Percentiles rank a stretch among this genome's conserved stretches.
Evolutionary conservation across 805 yeast species (phyloP).

Genomic region (Nakazawaea sp.): DNA sequence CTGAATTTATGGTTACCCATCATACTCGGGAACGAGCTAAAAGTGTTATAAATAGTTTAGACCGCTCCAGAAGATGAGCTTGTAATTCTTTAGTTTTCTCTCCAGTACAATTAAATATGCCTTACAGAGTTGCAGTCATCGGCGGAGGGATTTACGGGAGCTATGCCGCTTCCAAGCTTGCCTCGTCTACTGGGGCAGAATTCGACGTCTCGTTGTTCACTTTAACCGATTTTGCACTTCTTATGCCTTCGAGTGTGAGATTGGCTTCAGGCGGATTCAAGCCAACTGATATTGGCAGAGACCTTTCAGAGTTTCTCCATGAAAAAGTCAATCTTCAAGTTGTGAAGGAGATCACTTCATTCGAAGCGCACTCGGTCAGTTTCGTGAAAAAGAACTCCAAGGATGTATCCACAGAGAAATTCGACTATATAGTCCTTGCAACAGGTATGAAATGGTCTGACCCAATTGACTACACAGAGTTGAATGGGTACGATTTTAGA

Average conservation of each 20-base stretch:
- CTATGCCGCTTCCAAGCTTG: slow-evolving; percentile 1
- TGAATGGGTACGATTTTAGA: slow-evolving; percentile 5
- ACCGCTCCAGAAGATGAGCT: too few species aligned
- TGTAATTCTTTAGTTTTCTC: too few species aligned
- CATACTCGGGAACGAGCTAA: too few species aligned
- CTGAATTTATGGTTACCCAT: too few species aligned
- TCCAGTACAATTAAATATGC: too few species aligned
- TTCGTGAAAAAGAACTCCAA: slow-evolving; percentile 10
- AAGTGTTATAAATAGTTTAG: too few species aligned
- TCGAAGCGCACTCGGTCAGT: slow-evolving; percentile 14
- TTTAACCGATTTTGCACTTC: slow-evolving; percentile 8
- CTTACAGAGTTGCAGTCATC: slow-evolving; percentile 5
- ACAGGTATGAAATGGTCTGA: slow-evolving; percentile 24
- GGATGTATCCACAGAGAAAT: slow-evolving; percentile 9
- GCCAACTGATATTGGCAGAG: background rate
- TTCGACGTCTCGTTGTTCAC: slow-evolving; percentile 14
- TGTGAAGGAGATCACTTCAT: slow-evolving; percentile 14
- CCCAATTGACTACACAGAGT: slow-evolving; percentile 16
- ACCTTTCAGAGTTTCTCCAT: slow-evolving; percentile 12
- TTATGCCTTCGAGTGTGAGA: slow-evolving; percentile 14
- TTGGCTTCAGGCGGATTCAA: slow-evolving; percentile 10
- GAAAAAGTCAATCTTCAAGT: slow-evolving; percentile 17
- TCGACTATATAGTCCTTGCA: slow-evolving; percentile 22
- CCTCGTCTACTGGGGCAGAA: background rate
- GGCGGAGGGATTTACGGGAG: slow-evolving; percentile 8